phyloP scores from a whole-genome alignment of 2,329 filamentous ascomycete species.

The Orbilia brochopaga region DNA sequence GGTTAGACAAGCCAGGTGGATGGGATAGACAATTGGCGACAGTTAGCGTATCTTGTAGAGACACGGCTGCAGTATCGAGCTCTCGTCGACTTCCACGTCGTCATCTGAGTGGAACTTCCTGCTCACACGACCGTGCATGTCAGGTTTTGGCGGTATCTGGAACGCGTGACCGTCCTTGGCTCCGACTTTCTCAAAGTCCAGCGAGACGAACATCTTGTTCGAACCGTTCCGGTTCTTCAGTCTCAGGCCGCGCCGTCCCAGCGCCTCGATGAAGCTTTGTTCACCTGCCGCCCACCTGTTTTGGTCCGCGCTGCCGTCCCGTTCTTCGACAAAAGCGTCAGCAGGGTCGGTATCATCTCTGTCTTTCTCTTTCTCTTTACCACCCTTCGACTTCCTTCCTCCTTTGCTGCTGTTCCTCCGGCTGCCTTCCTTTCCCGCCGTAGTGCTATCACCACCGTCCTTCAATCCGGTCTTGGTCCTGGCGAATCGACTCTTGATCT shows the following conservation, averaged over 20 bases:
- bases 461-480: constrained; percentile 62
- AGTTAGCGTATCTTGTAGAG: constrained; percentile 85
- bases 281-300: constrained; percentile 81
- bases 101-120: constrained; percentile 68
- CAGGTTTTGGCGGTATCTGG: constrained; percentile 50
- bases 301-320: constrained; percentile 69
- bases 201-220: constrained; percentile 98
- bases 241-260: constrained; percentile 81
- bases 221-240: constrained; percentile 77
- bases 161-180: constrained; percentile 56
- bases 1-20: no score
- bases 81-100: constrained; percentile 64
- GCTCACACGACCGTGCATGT: constrained; percentile 57
- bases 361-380: constrained; percentile 60
- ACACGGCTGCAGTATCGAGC: constrained; percentile 82
- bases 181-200: constrained; percentile 89
- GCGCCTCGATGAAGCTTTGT: constrained; percentile 78
- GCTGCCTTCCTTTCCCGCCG: constrained; percentile 56
- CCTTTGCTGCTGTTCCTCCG: constrained; percentile 58
- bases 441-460: constrained; percentile 59
- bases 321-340: constrained; percentile 68
- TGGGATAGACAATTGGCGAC: no score
- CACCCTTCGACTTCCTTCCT: constrained; percentile 60
- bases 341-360: constrained; percentile 62
- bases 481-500: constrained; percentile 92